Evolutionary conservation across 306 rosid species (phyloP), one percentile per base, ranked within the genome.

Genomic region (Psophocarpus tetragonolobus): DNA sequence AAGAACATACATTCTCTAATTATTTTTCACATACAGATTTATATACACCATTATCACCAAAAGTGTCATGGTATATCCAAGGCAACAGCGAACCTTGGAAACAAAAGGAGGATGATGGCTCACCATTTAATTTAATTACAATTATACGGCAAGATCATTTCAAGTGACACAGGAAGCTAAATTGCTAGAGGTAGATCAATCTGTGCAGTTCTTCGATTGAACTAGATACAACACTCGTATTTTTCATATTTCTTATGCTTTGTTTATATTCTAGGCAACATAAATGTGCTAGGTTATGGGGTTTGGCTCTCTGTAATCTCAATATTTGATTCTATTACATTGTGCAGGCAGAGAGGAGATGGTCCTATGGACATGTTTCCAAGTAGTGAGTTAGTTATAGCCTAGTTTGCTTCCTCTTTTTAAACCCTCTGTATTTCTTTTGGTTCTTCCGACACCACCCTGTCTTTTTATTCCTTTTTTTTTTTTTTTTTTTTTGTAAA

Each of bases 21-120:
- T 20, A 24, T 75, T 69, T 18, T 63, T 18, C 56, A 44, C 60
- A 15, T 70, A 78, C 91, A 92, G 97, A 92, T 79, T 56, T 85
- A 80, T 88, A 88, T 18, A 71, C 92, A 35, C 87, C 94, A 50
- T 70, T 92, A 80, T 90, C 97, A 76, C 95, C 97, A 12, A 87
- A 85, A 85, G 90, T 90, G 64, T 90, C 91, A 6, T 90, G 97
- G 97, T 92, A 73, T 82, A 45, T 90, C 70, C 94, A 87, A 77
- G 85, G 85, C 72, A 85, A 66, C 48, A 68, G 75, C 10, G 95
- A 92, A 63, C 48, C 87, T 57, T 88, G 97, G 97, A 92, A 84
- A 81, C 91, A 83, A 70, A 85, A 82, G 76, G 93, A 87, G 20
- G 94, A 90, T 51, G 97, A 82, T n/a, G 87, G 68, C 23, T 36